Percentiles rank a stretch among this genome's conserved stretches.
phyloP scores from a whole-genome alignment of 208 protist species.

The Acanthamoeba royreba region DNA sequence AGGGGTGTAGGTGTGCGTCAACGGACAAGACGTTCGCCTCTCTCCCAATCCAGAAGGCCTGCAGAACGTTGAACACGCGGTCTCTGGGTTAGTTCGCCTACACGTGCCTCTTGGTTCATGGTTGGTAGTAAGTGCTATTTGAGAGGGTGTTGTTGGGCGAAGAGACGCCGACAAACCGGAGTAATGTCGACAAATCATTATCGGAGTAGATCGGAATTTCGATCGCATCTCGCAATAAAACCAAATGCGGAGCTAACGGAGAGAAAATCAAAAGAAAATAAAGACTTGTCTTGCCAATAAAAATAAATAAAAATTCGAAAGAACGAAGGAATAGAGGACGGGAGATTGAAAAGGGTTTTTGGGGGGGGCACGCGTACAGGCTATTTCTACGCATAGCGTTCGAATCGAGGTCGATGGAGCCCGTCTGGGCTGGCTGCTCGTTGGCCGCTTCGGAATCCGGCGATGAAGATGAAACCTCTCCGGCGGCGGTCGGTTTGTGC shows the following conservation, averaged over 20 bases:
- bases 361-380: not conserved
- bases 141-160: no score
- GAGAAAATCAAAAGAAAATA: not conserved
- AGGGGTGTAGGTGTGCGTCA: not conserved
- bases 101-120: no score
- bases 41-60: not conserved
- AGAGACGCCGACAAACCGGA: not conserved
- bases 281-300: not conserved
- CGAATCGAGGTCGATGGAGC: no score
- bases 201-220: not conserved
- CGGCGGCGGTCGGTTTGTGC: not conserved
- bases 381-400: not conserved
- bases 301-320: not conserved
- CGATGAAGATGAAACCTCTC: not conserved
- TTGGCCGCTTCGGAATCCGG: not conserved
- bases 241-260: not conserved
- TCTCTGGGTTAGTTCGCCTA: no score
- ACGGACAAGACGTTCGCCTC: not conserved
- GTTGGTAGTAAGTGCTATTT: no score
- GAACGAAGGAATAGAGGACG: no score
- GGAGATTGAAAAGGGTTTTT: no score
- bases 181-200: not conserved
- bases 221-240: not conserved
- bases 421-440: no score
- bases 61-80: no score